phyloP scores from a whole-genome alignment of 1,139 yeast genomes.

The Magnusiomyces magnusii region DNA sequence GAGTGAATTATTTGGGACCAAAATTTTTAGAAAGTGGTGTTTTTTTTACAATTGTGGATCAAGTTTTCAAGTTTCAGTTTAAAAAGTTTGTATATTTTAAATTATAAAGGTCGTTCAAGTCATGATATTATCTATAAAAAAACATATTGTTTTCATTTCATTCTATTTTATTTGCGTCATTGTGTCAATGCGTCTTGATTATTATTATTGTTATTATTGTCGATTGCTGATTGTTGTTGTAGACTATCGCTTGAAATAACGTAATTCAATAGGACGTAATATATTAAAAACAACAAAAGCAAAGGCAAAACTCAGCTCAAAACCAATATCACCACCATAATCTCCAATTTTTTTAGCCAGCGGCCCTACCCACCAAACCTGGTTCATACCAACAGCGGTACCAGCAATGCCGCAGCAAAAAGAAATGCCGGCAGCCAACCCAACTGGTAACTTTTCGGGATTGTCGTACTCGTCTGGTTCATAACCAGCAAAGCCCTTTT shows the following conservation, averaged over 20 bases:
- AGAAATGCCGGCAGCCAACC: slow-evolving; percentile 68
- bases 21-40: background rate
- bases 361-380: slow-evolving; percentile 73
- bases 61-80: background rate
- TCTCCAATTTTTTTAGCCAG: slow-evolving; percentile 55
- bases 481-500: slow-evolving; percentile 49
- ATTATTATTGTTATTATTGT: too few relatives aligned
- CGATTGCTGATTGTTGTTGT: background rate
- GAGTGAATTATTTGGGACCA: too few relatives aligned
- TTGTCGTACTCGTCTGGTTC: slow-evolving; percentile 56
- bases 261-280: slow-evolving; percentile 55
- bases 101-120: too few relatives aligned
- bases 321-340: slow-evolving; percentile 80
- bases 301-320: slow-evolving; percentile 67
- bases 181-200: too few relatives aligned
- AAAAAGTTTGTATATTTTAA: too few relatives aligned
- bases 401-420: slow-evolving; percentile 83
- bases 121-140: too few relatives aligned
- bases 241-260: slow-evolving; percentile 25
- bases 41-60: background rate
- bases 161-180: too few relatives aligned
- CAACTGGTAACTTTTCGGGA: slow-evolving; percentile 55
- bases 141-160: too few relatives aligned
- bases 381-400: slow-evolving; percentile 78
- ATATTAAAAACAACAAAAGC: slow-evolving; percentile 56